A percentile compares a stretch with the other conserved stretches of the same genome.
Evolutionary conservation across 176 grass and related monocot species (phyloP).

Genomic region (Eleusine coracana): DNA sequence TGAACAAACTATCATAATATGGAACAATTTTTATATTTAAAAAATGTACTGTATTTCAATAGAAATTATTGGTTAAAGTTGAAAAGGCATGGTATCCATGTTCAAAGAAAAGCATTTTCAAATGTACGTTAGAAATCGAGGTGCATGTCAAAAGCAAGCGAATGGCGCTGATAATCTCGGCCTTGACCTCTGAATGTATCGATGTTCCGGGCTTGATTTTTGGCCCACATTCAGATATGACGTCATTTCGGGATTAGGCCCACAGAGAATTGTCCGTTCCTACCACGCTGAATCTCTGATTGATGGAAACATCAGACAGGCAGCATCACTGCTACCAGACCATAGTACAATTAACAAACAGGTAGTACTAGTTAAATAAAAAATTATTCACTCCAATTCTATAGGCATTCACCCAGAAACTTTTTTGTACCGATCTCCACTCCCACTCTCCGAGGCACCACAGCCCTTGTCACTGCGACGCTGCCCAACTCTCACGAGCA

Average conservation of each 20-base stretch:
- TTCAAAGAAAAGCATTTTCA: neutral
- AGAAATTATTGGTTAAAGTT: too few species aligned
- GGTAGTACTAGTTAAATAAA: neutral
- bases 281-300: neutral
- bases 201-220: neutral
- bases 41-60: too few species aligned
- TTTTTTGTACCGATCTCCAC: neutral
- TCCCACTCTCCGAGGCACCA: neutral
- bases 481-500: neutral
- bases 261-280: neutral
- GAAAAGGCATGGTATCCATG: too few species aligned
- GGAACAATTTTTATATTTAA: too few species aligned
- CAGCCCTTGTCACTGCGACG: neutral
- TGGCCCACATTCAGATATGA: neutral
- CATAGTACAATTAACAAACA: neutral
- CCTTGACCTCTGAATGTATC: neutral
- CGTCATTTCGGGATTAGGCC: constrained; percentile 9
- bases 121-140: neutral
- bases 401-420: neutral
- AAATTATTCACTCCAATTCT: neutral
- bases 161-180: neutral
- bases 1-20: too few species aligned
- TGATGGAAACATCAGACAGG: constrained; percentile 3
- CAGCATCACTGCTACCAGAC: neutral
- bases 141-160: neutral